These are phyloP conservation scores for Botryotinia calthae DNA, from an alignment of 2,329 filamentous ascomycete genomes.

Conservation along the genomic window DNA sequence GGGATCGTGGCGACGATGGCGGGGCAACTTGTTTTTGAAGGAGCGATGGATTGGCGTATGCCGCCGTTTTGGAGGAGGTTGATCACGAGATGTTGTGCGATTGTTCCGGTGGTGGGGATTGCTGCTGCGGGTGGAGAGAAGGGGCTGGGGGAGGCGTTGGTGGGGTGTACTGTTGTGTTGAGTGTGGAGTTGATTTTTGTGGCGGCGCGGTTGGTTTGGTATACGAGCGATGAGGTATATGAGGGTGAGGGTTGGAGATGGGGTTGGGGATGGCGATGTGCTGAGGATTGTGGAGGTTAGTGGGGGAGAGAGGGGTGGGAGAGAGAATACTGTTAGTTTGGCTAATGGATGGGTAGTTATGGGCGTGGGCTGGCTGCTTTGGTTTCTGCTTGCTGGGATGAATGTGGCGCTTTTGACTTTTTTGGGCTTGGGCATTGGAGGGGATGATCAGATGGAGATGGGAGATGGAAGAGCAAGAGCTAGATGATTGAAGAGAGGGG, in stretches of 20 bases:
- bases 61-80: conserved; percentile 75
- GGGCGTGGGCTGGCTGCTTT: conserved; percentile 58
- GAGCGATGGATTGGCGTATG: conserved; percentile 71
- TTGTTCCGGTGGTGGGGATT: conserved; percentile 77
- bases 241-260: conserved; percentile 46
- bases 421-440: conserved; percentile 44
- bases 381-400: conserved; percentile 72
- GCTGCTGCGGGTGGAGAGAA: conserved; percentile 69
- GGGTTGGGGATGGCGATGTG: not conserved
- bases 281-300: not conserved
- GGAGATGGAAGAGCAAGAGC: no score
- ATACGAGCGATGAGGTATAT: conserved; percentile 78
- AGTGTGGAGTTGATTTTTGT: conserved; percentile 80
- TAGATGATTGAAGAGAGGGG: not conserved
- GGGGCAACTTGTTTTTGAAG: conserved; percentile 82
- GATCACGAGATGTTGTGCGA: conserved; percentile 72
- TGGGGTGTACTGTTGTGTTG: conserved; percentile 72
- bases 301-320: conserved; percentile 28
- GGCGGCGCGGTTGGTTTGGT: conserved; percentile 76
- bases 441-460: not conserved
- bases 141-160: conserved; percentile 68
- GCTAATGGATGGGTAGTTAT: conserved; percentile 65
- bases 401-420: conserved; percentile 71
- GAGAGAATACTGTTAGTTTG: conserved; percentile 48
- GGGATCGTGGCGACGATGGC: conserved; percentile 86